phyloP scores from a whole-genome alignment of 1,284 basidiomycete genomes.

The Ceratobasidium sp. region DNA sequence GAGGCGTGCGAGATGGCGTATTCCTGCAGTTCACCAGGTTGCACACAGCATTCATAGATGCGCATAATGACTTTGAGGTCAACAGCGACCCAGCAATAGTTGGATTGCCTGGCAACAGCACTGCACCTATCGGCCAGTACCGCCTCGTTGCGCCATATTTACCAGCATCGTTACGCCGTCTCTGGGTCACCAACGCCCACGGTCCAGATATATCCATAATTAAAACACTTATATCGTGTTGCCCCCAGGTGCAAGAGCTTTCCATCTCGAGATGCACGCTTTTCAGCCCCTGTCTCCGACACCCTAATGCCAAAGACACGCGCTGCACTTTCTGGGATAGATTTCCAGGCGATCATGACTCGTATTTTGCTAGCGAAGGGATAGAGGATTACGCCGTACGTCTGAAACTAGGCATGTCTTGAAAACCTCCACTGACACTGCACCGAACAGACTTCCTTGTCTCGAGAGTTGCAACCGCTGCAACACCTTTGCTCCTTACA shows the following conservation, averaged over 20 bases:
- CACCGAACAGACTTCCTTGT: background rate
- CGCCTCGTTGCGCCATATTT: constrained; percentile 19
- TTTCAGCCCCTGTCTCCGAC: constrained; percentile 19
- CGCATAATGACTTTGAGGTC: constrained; percentile 16
- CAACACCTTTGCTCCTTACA: background rate
- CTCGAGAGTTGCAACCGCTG: constrained; percentile 7
- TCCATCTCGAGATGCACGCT: constrained; percentile 31
- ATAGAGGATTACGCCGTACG: constrained; percentile 31
- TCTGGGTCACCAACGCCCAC: constrained; percentile 24
- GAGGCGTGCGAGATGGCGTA: background rate
- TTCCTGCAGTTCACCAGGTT: background rate
- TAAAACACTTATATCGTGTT: constrained; percentile 8
- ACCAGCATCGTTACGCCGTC: constrained; percentile 22
- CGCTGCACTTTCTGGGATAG: constrained; percentile 13
- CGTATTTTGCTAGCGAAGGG: constrained; percentile 35
- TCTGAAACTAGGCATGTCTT: background rate
- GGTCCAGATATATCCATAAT: constrained; percentile 32
- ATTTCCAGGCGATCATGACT: constrained; percentile 34
- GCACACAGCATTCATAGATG: constrained; percentile 12
- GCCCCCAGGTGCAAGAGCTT: constrained; percentile 22
- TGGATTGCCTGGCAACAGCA: background rate
- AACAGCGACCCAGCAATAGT: background rate
- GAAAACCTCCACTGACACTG: background rate
- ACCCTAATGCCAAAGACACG: background rate
- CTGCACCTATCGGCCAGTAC: constrained; percentile 23